These are phyloP conservation scores for Sphaerulina vaccinii DNA, from an alignment of 2,329 filamentous ascomycete species.

Conservation along the genomic window DNA sequence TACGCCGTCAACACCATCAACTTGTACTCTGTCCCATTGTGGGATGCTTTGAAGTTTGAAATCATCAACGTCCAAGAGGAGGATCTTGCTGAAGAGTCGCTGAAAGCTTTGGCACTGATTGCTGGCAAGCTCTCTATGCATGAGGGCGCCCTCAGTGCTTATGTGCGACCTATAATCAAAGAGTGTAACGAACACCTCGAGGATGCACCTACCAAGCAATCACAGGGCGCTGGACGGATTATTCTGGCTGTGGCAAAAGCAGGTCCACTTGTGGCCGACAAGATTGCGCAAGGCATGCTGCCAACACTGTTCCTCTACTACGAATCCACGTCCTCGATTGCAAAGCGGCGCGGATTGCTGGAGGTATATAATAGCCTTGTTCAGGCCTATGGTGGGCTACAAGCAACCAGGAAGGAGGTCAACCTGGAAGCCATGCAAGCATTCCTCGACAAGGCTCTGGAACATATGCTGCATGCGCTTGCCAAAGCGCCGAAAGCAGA, in stretches of 20 bases:
- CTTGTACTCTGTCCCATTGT: constrained; percentile 63
- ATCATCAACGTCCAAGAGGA: constrained; percentile 67
- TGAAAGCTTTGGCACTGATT: constrained; percentile 56
- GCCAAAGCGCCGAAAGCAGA: constrained; percentile 47
- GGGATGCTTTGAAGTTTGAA: constrained; percentile 69
- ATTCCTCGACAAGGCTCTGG: constrained; percentile 43
- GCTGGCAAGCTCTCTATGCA: constrained; percentile 54
- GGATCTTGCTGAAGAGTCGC: constrained; percentile 60
- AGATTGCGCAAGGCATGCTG: constrained; percentile 56
- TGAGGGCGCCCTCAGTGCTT: constrained; percentile 51
- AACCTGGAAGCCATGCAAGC: constrained; percentile 41
- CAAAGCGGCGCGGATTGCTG: constrained; percentile 62
- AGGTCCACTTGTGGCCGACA: constrained; percentile 54
- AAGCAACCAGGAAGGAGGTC: constrained; percentile 48
- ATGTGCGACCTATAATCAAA: constrained; percentile 61
- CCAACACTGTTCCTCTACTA: constrained; percentile 60
- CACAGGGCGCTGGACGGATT: constrained; percentile 62
- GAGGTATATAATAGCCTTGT: constrained; percentile 60
- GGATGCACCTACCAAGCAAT: constrained; percentile 68
- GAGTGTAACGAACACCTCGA: constrained; percentile 68
- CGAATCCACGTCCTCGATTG: constrained; percentile 59
- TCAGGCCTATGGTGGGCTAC: constrained; percentile 52
- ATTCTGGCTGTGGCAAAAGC: constrained; percentile 57
- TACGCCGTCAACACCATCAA: constrained; percentile 61
- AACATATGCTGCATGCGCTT: constrained; percentile 46